Evolutionary conservation across 495 filamentous ascomycete species (phyloP), one percentile per base, ranked within the genome.

Genomic region (Penicillium argentinense): DNA sequence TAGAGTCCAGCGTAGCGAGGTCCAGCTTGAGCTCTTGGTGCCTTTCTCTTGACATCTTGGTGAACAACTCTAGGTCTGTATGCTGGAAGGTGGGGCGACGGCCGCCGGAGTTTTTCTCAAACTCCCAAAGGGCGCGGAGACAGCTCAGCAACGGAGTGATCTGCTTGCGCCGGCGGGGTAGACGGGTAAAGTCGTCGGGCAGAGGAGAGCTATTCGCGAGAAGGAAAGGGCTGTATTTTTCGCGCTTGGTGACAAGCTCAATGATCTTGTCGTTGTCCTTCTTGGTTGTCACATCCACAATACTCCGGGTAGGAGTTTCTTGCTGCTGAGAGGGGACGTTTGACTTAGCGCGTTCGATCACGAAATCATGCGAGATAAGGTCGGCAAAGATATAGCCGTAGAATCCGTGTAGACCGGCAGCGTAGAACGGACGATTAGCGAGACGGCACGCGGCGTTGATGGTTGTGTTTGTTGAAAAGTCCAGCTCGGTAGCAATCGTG

Each of bases 311-410:
- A 18, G 76, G 71, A 0, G 88, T 85, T 57, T 97, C 93, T 40
- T 82, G 80, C 5, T 82, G 57, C 4, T 66, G 44, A 2, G 93
- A 89, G 1, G 76, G 54, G 2, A 85, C 60, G 53, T 97, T 96
- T 18, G 87, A 84, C 51, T 86, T 86, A 42, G 85, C 79, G 27
- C 93, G 84, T 71, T 95, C 84, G 50, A 96, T 83, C 28, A 93
- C 82, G 51, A 88, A 98, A 47, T 89, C 82, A 62, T 97, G 93
- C 34, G 77, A 75, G 57, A 95, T 87, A 9, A 98, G 75, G 61
- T 98, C 93, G 16, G 89, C 85, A 65, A 98, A 98, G 41, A 95
- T 85, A 62, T 88, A 98, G 22, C 95, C 95, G 67, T 95, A 96
- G 59, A 97, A 78, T 18, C 93, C 93, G 63, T 96, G 90, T 9